Evolutionary conservation across 805 yeast genomes (phyloP), one percentile per base, ranked within the genome.

Genomic region (Zygoascus biomembranicola): DNA sequence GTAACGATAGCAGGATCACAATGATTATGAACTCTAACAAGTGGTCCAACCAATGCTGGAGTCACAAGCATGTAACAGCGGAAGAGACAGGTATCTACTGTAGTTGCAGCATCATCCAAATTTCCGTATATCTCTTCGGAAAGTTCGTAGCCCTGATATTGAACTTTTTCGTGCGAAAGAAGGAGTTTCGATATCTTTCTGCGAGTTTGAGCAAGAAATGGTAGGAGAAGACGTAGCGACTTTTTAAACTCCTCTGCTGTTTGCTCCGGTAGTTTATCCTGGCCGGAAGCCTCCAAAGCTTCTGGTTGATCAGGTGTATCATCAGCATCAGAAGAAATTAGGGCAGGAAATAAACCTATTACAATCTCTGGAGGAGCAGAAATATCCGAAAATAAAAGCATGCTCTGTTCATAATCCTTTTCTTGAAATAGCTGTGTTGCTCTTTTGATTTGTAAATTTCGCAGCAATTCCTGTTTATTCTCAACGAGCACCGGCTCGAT

Each of bases 81-180:
- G 61, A 92, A 88, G 18, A 94, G 72, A 0, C 88, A 76, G 0
- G 96, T 85, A 63, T 92, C 99, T 1, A 94, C 78, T 1, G 77
- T 55, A 5, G 62, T 63, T 0, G 78, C 77, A 8, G 70, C 63
- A 1, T 66, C 62, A 4, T 60, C 58, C 13, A 68, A 59, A 31
- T 72, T 69, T 3, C 69, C 66, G 55, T 62, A 60, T 46, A 60
- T 51, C 23, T 57, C 63, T 48, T 58, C 54, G 1, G 69, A 56
- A 1, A 63, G 60, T 39, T 63, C 60, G 32, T 54, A 52, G 8
- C 65, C 66, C 5, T 56, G 57, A 43, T 47, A 60, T 28, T 48
- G 32, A 5, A 59, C 52, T 14, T 44, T 50, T n/a, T 55, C 62
- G 20, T 59, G 32, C 1, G 59, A 52, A 1, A 41, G 47, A 5